Base-by-base conservation (phyloP, 257 asterid species). In the Orobanche coerulescens region DNA sequence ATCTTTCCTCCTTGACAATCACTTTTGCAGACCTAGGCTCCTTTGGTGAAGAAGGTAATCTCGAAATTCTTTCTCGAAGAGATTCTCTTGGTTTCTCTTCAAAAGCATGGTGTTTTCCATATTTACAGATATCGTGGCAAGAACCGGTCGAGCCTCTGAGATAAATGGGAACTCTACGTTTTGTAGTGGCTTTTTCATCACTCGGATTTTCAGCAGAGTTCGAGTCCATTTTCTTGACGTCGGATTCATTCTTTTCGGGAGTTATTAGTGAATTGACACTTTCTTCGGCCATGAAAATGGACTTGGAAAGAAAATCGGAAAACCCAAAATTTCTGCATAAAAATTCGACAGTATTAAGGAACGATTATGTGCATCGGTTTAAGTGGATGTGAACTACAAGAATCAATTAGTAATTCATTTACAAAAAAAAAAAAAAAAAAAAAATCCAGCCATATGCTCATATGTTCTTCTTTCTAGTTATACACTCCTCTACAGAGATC, bases 61-160 rank as follows among this genome's bases (percentile, higher is more conserved):
- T 11, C 13, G 42, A 42, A 8, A 6, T 50, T 67, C 62, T 65
- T 75, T 72, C 82, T 44, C 72, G 61, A 1, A 62, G 40, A 46
- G 78, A 70, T 58, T 48, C 65, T 68, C 52, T 48, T 24, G 75
- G 64, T 48, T 74, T 65, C 47, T 72, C 78, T 58, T 75, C 92
- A 33, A 26, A 26, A 28, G 69, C 42, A 22, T 67, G 75, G 36
- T 72, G 73, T 68, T 67, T 64, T 8, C 98, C 98, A 64, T 75
- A 88, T 74, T 92, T 92, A 64, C 98, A 92, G 33, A 81, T 58
- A 71, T 92, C 98, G 44, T 92, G 98, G 82, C 96, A 92, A 46
- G 98, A 88, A 65, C 94, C 98, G 4, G 89, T 65, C 34, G 91
- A 92, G 54, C 93, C 86, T 72, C 84, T 75, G 48, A 83, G 95